These are phyloP conservation scores for Spirogloea muscicola DNA, from an alignment of 139 green algal genomes.

Conservation along the genomic window DNA sequence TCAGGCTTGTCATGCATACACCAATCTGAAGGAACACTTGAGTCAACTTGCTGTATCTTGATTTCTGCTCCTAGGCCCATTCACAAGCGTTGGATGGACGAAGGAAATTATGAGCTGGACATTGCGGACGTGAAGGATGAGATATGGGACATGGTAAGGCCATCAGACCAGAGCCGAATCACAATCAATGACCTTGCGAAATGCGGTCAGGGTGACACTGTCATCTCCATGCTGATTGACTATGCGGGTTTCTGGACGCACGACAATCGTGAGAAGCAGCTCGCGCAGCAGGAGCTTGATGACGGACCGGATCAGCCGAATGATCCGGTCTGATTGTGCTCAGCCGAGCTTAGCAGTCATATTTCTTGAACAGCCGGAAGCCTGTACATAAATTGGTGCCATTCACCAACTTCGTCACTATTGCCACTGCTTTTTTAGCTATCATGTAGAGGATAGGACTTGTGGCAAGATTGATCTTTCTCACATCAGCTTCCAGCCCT, in stretches of 20 bases:
- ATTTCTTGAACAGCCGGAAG: no score
- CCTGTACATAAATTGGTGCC: no score
- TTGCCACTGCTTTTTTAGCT: no score
- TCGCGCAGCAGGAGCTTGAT: constrained; percentile 42
- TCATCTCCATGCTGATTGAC: constrained; percentile 49
- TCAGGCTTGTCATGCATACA: neutral
- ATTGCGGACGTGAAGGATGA: constrained; percentile 51
- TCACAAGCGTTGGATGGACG: constrained; percentile 49
- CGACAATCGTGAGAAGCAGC: constrained; percentile 52
- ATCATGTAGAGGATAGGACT: no score
- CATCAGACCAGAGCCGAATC: constrained; percentile 24
- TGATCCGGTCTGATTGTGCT: no score
- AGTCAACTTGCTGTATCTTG: neutral
- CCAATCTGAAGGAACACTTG: neutral
- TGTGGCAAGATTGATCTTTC: no score
- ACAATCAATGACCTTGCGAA: constrained; percentile 46
- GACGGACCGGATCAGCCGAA: no score
- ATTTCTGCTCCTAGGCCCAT: constrained; percentile 20
- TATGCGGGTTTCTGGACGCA: constrained; percentile 52
- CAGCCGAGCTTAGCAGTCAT: no score
- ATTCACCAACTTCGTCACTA: no score
- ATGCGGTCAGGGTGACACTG: constrained; percentile 45
- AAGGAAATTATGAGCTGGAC: constrained; percentile 49
- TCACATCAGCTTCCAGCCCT: no score
- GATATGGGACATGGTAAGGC: constrained; percentile 55